A percentile compares a stretch with the other conserved stretches of the same genome.
phyloP scores from a whole-genome alignment of 2,329 filamentous ascomycete genomes.

The Coniochaeta pulveracea region DNA sequence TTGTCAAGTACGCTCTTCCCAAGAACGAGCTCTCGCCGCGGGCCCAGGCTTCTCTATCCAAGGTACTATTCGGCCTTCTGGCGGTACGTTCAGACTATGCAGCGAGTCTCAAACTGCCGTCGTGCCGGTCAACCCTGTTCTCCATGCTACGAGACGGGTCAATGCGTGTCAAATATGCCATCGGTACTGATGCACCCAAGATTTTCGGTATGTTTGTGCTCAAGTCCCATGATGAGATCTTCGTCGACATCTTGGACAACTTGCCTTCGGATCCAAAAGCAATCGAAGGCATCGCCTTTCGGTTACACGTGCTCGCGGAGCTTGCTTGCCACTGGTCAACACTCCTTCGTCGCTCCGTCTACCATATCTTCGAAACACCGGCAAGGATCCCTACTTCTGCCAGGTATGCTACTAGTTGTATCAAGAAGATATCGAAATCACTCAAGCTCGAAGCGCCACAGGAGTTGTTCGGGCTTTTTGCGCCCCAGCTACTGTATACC shows the following conservation, averaged over 20 bases:
- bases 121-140: slow-evolving; percentile 60
- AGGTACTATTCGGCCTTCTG: slow-evolving; percentile 60
- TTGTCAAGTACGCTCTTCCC: slow-evolving; percentile 55
- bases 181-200: slow-evolving; percentile 56
- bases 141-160: slow-evolving; percentile 55
- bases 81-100: slow-evolving; percentile 57
- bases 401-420: slow-evolving; percentile 61
- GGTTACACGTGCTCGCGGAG: slow-evolving; percentile 63
- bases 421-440: slow-evolving; percentile 52
- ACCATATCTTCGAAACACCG: slow-evolving; percentile 87
- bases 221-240: slow-evolving; percentile 70
- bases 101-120: slow-evolving; percentile 42
- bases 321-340: slow-evolving; percentile 80
- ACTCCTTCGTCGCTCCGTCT: slow-evolving; percentile 74
- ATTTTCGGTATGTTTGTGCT: slow-evolving; percentile 79
- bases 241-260: slow-evolving; percentile 70
- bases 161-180: slow-evolving; percentile 63
- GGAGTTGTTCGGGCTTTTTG: slow-evolving; percentile 72
- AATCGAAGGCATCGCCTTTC: slow-evolving; percentile 74
- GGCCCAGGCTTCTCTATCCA: slow-evolving; percentile 55
- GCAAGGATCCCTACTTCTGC: slow-evolving; percentile 56
- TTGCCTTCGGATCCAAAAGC: slow-evolving; percentile 64
- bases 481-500: slow-evolving; percentile 80
- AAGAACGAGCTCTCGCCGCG: slow-evolving; percentile 59
- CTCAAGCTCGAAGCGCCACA: slow-evolving; percentile 55